Evolutionary conservation across 2,329 filamentous ascomycete genomes (phyloP), one percentile per base, ranked within the genome.

Genomic region (Shiraia bambusicola): DNA sequence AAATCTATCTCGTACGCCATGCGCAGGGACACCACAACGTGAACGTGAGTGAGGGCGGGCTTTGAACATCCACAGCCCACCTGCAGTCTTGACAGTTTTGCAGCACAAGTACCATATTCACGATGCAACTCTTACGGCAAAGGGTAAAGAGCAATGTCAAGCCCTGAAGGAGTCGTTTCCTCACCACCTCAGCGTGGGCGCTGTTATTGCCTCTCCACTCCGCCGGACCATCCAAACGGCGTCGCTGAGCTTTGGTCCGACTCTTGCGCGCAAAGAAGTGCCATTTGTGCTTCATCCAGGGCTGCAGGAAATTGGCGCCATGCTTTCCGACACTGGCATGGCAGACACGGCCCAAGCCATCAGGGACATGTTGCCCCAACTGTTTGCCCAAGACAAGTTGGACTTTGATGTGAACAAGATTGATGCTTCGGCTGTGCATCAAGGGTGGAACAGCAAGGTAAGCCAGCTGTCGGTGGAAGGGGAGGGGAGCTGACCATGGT

Each of bases 201-300:
- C 86, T 54, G 77, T 95, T 10, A 78, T 90, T 15, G 83, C 88
- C 28, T 93, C 88, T 1, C 89, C 90, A 5, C 77, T 95, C 53
- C 83, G 85, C 36, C 82, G 90, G 48, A 94, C 90, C 2, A 76
- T 95, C 32, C 82, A 88, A 69, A 95, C 90, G 2, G 84, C 86
- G 25, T 75, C 89, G 22, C 71, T 82, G 39, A 78, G 81, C 32
- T 94, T 95, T 66, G 77, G 76, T 13, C 73, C 80, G 0, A 75
- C 58, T 8, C 47, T 69, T 6, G 47, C 53, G 0, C 52, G 61
- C 3, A 33, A 49, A 11, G 59, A 64, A 9, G 70, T 72, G 3
- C 63, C 77, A 40, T 77, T 72, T 30, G 65, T 94, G 37, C 69
- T 86, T 17, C 71, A 93, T 10, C 88, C 88, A 0, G 81, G 87